Evolutionary conservation across 768 basidiomycete species (phyloP), one percentile per base, ranked within the genome.

Genomic region (Termitomyces titanicus): DNA sequence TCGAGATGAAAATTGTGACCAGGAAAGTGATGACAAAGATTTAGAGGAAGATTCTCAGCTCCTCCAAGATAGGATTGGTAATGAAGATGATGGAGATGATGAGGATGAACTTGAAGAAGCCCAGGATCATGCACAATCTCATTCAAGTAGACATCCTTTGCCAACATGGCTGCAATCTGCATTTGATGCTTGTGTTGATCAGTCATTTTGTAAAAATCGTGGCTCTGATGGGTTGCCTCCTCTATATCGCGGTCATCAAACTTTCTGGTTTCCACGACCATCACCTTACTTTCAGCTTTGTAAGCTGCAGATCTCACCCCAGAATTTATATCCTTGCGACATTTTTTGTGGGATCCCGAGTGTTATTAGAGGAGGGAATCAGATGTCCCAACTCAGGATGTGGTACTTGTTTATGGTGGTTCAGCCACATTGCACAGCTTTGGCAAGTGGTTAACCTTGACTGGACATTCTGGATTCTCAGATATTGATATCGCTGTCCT

Each of bases 261-360:
- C 53, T 1, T 54, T 54, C 27, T 48, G 53, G 53, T 54, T 54
- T 34, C 53, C 53, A 18, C 17, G 31, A 17, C 53, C 34, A 18
- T 34, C 53, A 24, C 29, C 35, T 6, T 54, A 45, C 38, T 54
- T 54, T 42, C 6, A 11, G 17, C 45, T 54, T 18, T 7, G 35
- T n/a, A 18, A 33, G 15, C 17, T 13, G 33, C 24, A 40, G 5
- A n/a, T 59, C 13, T 55, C 54, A n/a, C 61, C 61, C 0, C 24
- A 53, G 12, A 24, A 58, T 17, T 29, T 59, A 5, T 64, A 59
- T 27, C 34, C 37, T 15, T 48, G 40, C 9, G 20, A 47, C 11
- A 55, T 61, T 61, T 64, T 37, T 5, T 60, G 2, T 64, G 63
- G 61, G 55, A 62, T 35, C 63, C 59, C 9, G 10, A 42, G 15